Percentiles rank a stretch among this genome's conserved stretches.
Evolutionary conservation across 495 filamentous ascomycete species (phyloP).

Genomic region (Annulohypoxylon nitens): DNA sequence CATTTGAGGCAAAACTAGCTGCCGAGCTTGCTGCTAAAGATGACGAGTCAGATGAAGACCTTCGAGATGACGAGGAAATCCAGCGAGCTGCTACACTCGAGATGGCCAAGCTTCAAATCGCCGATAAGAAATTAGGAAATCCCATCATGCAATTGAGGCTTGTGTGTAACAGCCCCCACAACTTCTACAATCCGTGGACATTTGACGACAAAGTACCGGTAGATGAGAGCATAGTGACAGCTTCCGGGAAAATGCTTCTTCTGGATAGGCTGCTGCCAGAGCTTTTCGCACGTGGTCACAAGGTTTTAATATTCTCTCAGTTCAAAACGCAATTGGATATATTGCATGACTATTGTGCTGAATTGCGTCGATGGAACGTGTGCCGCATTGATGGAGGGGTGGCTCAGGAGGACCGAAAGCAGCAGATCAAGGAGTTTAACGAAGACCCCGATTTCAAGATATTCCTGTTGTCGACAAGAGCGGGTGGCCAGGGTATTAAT

Average conservation of each 20-base stretch:
- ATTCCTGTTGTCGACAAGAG: slow-evolving; percentile 90
- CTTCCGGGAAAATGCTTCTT: slow-evolving; percentile 94
- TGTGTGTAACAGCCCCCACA: slow-evolving; percentile 92
- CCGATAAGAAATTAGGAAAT: slow-evolving; percentile 95
- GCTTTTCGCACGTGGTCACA: slow-evolving; percentile 82
- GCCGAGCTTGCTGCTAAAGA: slow-evolving; percentile 68
- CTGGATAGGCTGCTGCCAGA: slow-evolving; percentile 86
- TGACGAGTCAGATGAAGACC: slow-evolving; percentile 61
- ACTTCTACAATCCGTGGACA: slow-evolving; percentile 94
- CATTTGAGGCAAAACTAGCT: slow-evolving; percentile 78
- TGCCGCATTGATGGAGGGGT: slow-evolving; percentile 96
- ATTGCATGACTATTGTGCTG: slow-evolving; percentile 82
- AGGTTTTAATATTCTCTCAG: slow-evolving; percentile 95
- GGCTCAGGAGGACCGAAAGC: slow-evolving; percentile 80
- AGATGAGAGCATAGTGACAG: slow-evolving; percentile 84
- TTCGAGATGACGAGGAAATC: slow-evolving; percentile 68
- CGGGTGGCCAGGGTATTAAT: slow-evolving; percentile 96
- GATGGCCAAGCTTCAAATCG: slow-evolving; percentile 85
- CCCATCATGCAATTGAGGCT: slow-evolving; percentile 93
- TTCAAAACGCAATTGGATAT: slow-evolving; percentile 96
- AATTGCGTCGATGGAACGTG: slow-evolving; percentile 78
- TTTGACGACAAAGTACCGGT: slow-evolving; percentile 64
- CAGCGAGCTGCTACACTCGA: slow-evolving; percentile 79
- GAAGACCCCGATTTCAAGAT: slow-evolving; percentile 74
- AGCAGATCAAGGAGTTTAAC: slow-evolving; percentile 91